These are phyloP conservation scores for Monosporascus sp. DNA, from an alignment of 2,329 filamentous ascomycete genomes.

Conservation along the genomic window DNA sequence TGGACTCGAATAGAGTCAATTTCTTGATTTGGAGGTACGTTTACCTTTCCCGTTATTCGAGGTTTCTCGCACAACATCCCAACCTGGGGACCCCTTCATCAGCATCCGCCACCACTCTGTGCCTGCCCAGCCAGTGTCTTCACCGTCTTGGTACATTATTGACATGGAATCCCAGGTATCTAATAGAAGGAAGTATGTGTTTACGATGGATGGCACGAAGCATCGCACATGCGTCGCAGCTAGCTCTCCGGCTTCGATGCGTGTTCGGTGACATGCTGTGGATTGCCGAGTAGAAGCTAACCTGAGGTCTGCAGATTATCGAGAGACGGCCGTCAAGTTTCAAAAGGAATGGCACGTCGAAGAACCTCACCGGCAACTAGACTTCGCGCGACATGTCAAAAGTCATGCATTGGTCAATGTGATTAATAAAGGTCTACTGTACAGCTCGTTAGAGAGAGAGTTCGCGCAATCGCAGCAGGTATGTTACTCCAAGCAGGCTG, in stretches of 20 bases:
- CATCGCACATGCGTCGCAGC: constrained; percentile 5
- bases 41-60: constrained; percentile 19
- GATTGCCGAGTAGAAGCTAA: constrained; percentile 25
- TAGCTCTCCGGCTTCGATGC: constrained; percentile 4
- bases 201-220: constrained; percentile 7
- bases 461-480: constrained; percentile 43
- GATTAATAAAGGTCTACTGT: constrained; percentile 58
- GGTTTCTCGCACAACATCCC: constrained; percentile 16
- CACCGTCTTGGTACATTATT: constrained; percentile 13
- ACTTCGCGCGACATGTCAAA: constrained; percentile 60
- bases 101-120: background rate
- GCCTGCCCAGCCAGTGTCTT: background rate
- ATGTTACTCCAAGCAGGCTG: constrained; percentile 19
- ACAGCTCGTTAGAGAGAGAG: constrained; percentile 54
- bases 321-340: constrained; percentile 61
- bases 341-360: constrained; percentile 63
- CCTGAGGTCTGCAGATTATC: constrained; percentile 49
- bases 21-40: constrained; percentile 67
- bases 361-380: constrained; percentile 56
- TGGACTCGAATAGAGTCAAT: constrained; percentile 64
- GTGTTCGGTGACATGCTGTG: constrained; percentile 17
- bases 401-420: constrained; percentile 58
- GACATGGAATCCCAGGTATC: constrained; percentile 40
- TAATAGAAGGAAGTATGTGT: constrained; percentile 58
- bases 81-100: constrained; percentile 12